Evolutionary conservation across 805 yeast genomes (phyloP).

Genomic region (Candida xiaguanensis): DNA sequence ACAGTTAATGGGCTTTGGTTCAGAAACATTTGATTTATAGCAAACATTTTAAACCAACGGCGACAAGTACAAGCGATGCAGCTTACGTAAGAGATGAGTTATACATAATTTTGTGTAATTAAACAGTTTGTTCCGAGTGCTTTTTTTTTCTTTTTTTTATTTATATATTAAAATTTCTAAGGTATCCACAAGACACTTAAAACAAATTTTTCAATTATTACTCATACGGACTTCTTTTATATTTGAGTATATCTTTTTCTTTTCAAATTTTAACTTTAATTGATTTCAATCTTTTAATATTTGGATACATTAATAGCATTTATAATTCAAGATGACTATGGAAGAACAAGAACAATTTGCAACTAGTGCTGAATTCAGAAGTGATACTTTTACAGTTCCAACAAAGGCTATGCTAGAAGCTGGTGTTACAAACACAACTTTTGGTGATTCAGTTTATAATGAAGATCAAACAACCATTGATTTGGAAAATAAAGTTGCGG

Average conservation of each 20-base stretch:
- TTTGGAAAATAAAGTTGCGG: slow-evolving; percentile 32
- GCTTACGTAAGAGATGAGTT: background rate
- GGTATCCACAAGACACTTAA: too few relatives aligned
- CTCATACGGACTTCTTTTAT: too few relatives aligned
- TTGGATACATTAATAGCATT: too few relatives aligned
- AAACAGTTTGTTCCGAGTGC: background rate
- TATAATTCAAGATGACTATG: slow-evolving; percentile 11
- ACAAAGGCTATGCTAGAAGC: slow-evolving; percentile 61
- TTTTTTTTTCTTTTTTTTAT: too few relatives aligned
- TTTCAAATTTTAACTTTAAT: background rate
- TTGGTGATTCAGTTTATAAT: slow-evolving; percentile 42
- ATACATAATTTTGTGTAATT: background rate
- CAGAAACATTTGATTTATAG: too few relatives aligned
- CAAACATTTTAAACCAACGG: background rate
- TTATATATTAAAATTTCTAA: too few relatives aligned
- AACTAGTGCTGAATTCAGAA: slow-evolving; percentile 40
- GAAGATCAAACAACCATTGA: slow-evolving; percentile 33
- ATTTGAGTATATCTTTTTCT: too few relatives aligned
- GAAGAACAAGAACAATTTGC: slow-evolving; percentile 14
- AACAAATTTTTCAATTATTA: too few relatives aligned
- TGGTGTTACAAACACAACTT: slow-evolving; percentile 35
- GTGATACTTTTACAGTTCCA: slow-evolving; percentile 90
- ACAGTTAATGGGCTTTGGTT: too few relatives aligned
- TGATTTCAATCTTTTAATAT: too few relatives aligned
- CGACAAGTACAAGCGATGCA: background rate